Evolutionary conservation across 1,139 yeast species (phyloP).

Genomic region (Kurtzmaniella quercitrusa): DNA sequence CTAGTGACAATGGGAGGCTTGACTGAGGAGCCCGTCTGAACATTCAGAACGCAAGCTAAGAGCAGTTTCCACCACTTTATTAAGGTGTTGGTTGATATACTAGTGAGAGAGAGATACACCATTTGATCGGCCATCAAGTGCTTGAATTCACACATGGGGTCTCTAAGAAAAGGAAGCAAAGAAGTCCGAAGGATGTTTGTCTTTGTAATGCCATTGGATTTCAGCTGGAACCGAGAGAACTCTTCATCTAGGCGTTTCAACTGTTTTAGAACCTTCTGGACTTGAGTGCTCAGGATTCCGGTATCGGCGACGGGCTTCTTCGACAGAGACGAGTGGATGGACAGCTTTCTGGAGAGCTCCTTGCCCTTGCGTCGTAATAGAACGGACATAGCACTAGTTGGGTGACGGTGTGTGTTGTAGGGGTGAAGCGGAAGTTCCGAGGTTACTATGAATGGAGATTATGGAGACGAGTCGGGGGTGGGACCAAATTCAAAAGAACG

Average conservation of each 20-base stretch:
- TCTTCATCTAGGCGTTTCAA: constrained; percentile 44
- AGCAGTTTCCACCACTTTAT: constrained; percentile 66
- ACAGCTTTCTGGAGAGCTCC: neutral
- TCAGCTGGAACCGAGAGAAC: constrained; percentile 45
- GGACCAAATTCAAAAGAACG: no score
- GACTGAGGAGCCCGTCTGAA: constrained; percentile 3
- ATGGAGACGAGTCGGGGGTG: no score
- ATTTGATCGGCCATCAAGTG: constrained; percentile 15
- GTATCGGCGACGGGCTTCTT: neutral
- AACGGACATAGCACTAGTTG: neutral
- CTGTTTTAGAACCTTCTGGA: constrained; percentile 21
- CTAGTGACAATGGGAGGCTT: constrained; percentile 12
- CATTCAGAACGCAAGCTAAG: constrained; percentile 31
- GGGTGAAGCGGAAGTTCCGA: no score
- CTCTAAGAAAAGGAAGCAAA: constrained; percentile 62
- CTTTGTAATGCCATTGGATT: constrained; percentile 48
- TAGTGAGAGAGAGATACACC: constrained; percentile 30
- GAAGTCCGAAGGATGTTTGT: constrained; percentile 65
- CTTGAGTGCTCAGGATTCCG: constrained; percentile 3
- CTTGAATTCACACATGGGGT: constrained; percentile 22
- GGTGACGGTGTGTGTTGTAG: no score
- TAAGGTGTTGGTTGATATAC: constrained; percentile 37
- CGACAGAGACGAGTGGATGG: neutral
- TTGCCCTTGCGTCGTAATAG: neutral
- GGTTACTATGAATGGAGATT: no score